Evolutionary conservation across 371 early-diverging fungal species (phyloP), one percentile per base, ranked within the genome.

Genomic region (Parasitella parasitica): DNA sequence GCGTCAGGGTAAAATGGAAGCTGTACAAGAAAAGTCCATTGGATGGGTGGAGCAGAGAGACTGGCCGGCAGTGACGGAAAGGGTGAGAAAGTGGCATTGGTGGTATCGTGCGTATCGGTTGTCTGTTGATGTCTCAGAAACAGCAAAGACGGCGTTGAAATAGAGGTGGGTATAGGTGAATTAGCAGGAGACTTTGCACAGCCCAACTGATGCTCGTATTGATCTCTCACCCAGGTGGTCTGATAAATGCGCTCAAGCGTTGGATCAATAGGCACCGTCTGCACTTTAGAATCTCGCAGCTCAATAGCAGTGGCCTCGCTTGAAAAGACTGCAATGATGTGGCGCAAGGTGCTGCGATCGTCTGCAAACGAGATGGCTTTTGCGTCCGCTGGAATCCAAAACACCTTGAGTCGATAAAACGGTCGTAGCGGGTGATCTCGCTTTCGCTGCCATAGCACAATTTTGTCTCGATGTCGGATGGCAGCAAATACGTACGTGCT

Each of bases 321-420:
- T 1, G 67, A 16, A 28, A 80, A 80, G 0, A 80, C 76, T 15
- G 71, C 72, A 7, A 77, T 32, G 12, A 80, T 59, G 46, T 72
- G 68, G n/a, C 72, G 61, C 13, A 80, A 36, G 1, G 76, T 72
- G 26, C 61, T 55, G 2, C 81, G 59, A 54, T 80, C 81, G 28
- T 80, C 81, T 13, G 81, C 81, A 69, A 80, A 77, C 0, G 78
- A 64, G 35, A 80, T 62, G 9, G 55, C 55, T 6, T 59, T 67
- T 20, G 81, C 69, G 51, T 77, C 76, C 0, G 67, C 52, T 3
- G 81, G 81, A 7, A 80, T 72, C 81, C 81, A 80, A 53, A 73
- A 80, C 0, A 63, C 74, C 32, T 76, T 75, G 54, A 76, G 60
- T 8, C 71, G 50, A 26, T 56, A 63, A 60, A 76, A 75, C 1